Conservation (phyloP, 2,329 filamentous ascomycete species). For the Rhytidhysteron rufulum region DNA sequence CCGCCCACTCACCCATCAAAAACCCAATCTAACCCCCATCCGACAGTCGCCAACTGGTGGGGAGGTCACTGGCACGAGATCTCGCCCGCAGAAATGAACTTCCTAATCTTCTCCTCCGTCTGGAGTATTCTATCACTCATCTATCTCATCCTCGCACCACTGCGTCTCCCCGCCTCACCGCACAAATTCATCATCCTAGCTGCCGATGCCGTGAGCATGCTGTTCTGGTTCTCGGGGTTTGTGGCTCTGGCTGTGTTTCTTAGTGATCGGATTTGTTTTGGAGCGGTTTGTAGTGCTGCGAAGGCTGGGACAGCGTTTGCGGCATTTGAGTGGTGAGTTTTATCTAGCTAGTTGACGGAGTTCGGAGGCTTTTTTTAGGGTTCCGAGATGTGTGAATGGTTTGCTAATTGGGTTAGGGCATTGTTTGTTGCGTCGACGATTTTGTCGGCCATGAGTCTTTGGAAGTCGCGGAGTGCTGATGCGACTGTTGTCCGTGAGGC, state of each 20-base stretch:
- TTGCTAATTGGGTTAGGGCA: conserved; percentile 31
- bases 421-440: conserved; percentile 45
- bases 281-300: conserved; percentile 54
- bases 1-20: conserved; percentile 2
- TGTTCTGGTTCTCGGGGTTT: conserved; percentile 89
- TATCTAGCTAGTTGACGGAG: conserved; percentile 31
- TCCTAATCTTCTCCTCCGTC: conserved; percentile 73
- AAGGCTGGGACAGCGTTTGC: conserved; percentile 65
- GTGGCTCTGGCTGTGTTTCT: conserved; percentile 69
- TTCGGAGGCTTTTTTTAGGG: not conserved
- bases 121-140: conserved; percentile 67
- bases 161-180: conserved; percentile 53
- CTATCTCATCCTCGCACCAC: conserved; percentile 67
- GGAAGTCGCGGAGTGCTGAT: conserved; percentile 30
- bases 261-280: conserved; percentile 54
- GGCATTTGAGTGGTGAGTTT: conserved; percentile 58
- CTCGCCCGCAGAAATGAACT: conserved; percentile 61
- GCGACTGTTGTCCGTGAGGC: conserved; percentile 13
- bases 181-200: conserved; percentile 63
- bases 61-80: conserved; percentile 49
- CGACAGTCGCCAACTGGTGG: conserved; percentile 54
- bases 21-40: conserved; percentile 10
- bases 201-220: conserved; percentile 68
- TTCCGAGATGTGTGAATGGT: conserved; percentile 6
- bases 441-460: conserved; percentile 40